Percentiles rank a stretch among this genome's conserved stretches.
phyloP scores from a whole-genome alignment of 225 moss, liverwort and hornwort species.

The Pleurozium schreberi region DNA sequence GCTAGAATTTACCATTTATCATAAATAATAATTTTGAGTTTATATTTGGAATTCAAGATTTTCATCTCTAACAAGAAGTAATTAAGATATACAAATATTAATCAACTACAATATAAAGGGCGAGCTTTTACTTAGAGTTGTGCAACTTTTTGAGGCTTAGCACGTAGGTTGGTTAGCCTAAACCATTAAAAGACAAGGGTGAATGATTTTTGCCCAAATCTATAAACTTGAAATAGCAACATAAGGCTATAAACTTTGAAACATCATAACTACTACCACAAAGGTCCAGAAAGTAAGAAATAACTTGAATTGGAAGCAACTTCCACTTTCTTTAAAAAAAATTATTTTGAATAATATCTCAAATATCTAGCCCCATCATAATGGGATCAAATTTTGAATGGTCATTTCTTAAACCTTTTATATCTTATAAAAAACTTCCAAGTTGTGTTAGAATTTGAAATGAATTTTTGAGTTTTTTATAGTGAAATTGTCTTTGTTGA shows the following conservation, averaged over 20 bases:
- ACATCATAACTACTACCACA: too few species aligned
- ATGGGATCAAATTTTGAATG: not conserved
- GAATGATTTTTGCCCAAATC: not conserved
- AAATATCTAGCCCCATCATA: not conserved
- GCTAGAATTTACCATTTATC: too few species aligned
- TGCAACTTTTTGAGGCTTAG: not conserved
- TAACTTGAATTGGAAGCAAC: not conserved
- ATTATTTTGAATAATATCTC: not conserved
- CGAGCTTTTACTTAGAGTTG: not conserved
- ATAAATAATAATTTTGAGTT: accelerated
- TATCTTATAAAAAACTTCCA: not conserved
- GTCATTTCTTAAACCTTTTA: too few species aligned
- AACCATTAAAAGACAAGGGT: not conserved
- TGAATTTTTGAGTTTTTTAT: accelerated
- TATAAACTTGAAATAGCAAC: not conserved
- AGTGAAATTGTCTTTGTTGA: not conserved
- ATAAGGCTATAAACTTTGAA: not conserved
- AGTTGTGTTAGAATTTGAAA: accelerated
- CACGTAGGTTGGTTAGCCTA: not conserved
- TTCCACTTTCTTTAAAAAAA: too few species aligned
- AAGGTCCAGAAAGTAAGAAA: not conserved
- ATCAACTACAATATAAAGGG: not conserved
- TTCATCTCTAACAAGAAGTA: accelerated
- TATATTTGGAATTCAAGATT: not conserved
- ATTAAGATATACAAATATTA: not conserved